These are phyloP conservation scores for Dioscorea zingiberensis DNA, from an alignment of 106 monocot genomes.

Conservation along the genomic window DNA sequence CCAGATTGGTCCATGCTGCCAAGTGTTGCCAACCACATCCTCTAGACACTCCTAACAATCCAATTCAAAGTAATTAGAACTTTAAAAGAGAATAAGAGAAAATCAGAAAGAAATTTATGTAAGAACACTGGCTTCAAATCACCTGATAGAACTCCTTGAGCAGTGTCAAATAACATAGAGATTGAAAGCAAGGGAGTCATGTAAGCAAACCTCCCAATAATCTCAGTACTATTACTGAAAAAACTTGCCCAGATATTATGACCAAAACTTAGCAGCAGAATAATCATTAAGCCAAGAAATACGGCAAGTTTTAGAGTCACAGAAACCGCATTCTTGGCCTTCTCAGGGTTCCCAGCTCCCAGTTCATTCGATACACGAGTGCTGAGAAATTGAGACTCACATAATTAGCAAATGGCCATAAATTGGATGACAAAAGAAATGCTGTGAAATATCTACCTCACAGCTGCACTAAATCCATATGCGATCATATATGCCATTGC, in stretches of 20 bases:
- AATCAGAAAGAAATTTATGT: neutral
- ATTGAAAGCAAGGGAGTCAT: slow-evolving; percentile 57
- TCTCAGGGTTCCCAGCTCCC: slow-evolving; percentile 52
- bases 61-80: slow-evolving; percentile 10
- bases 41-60: slow-evolving; percentile 84
- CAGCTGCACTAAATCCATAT: slow-evolving; percentile 81
- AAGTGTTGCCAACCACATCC: slow-evolving; percentile 93
- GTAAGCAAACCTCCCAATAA: slow-evolving; percentile 41
- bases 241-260: slow-evolving; percentile 58
- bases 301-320: slow-evolving; percentile 65
- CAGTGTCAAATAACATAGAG: slow-evolving; percentile 71
- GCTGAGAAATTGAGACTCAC: slow-evolving; percentile 15
- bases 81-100: neutral
- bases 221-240: slow-evolving; percentile 46
- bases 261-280: slow-evolving; percentile 33
- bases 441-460: slow-evolving; percentile 40
- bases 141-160: slow-evolving; percentile 85
- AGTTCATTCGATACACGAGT: slow-evolving; percentile 82
- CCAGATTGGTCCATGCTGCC: slow-evolving; percentile 81
- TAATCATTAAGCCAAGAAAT: slow-evolving; percentile 24
- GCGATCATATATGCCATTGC: slow-evolving; percentile 55
- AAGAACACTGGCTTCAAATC: neutral
- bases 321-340: slow-evolving; percentile 56
- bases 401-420: neutral
- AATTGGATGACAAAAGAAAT: neutral